Percentiles rank a stretch among this genome's conserved stretches.
Evolutionary conservation across 768 basidiomycete species (phyloP).

Genomic region (Mycena belliarum): DNA sequence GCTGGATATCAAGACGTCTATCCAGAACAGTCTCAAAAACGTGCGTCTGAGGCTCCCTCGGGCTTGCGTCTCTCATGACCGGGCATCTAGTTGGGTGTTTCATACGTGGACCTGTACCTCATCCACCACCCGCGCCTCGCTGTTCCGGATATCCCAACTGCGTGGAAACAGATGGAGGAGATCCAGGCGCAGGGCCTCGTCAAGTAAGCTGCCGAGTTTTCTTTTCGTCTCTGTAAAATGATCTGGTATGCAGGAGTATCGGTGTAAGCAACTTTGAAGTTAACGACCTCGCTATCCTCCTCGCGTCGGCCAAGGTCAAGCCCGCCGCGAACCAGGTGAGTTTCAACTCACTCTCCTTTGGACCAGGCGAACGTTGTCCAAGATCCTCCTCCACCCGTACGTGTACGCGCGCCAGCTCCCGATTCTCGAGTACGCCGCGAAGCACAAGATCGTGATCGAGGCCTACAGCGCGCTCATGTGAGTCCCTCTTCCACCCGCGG

Average conservation of each 20-base stretch:
- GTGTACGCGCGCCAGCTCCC: slow-evolving; percentile 54
- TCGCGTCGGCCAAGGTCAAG: slow-evolving; percentile 60
- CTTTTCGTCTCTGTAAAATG: background rate
- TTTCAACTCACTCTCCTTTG: background rate
- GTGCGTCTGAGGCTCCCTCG: slow-evolving; percentile 32
- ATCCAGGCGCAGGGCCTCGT: slow-evolving; percentile 56
- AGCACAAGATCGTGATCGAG: slow-evolving; percentile 66
- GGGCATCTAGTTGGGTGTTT: slow-evolving; percentile 54
- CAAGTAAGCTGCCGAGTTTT: slow-evolving; percentile 40
- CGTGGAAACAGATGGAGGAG: slow-evolving; percentile 66
- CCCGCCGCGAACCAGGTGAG: slow-evolving; percentile 70
- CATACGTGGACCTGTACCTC: slow-evolving; percentile 71
- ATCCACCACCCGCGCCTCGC: slow-evolving; percentile 61
- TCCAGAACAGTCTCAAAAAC: slow-evolving; percentile 55
- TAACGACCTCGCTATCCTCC: slow-evolving; percentile 51
- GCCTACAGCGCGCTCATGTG: slow-evolving; percentile 71
- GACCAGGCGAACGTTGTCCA: slow-evolving; percentile 23
- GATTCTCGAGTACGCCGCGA: slow-evolving; percentile 56
- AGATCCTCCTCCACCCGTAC: slow-evolving; percentile 73
- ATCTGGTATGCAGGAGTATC: slow-evolving; percentile 50
- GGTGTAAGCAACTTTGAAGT: slow-evolving; percentile 72
- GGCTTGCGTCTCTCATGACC: background rate
- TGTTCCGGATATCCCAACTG: slow-evolving; percentile 57
- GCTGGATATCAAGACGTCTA: slow-evolving; percentile 54
- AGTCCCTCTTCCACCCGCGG: slow-evolving; percentile 21